Evolutionary conservation across 2,329 filamentous ascomycete species (phyloP).

Genomic region (Xylaria sp.): DNA sequence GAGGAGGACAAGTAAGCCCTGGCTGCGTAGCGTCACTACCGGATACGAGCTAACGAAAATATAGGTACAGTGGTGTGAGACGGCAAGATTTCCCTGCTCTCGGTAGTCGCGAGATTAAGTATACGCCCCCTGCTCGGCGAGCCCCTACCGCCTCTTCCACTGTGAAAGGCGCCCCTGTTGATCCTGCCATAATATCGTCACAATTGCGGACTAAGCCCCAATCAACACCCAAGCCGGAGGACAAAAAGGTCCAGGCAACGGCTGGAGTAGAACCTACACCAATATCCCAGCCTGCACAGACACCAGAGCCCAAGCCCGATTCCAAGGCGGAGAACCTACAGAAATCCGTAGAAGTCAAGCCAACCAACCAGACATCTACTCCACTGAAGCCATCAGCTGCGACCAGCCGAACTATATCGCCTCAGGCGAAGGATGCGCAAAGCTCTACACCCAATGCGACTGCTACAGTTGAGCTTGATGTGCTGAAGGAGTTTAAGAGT

Average conservation of each 20-base stretch:
- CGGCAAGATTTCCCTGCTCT: conserved; percentile 77
- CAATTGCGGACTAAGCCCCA: conserved; percentile 68
- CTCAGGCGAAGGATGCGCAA: conserved; percentile 54
- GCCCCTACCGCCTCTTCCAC: conserved; percentile 79
- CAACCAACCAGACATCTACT: conserved; percentile 42
- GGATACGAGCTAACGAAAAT: conserved; percentile 32
- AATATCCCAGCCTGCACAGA: conserved; percentile 44
- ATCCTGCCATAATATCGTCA: conserved; percentile 92
- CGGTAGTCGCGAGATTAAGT: conserved; percentile 71
- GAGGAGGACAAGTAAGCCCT: conserved; percentile 88
- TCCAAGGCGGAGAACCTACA: conserved; percentile 47
- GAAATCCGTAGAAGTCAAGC: conserved; percentile 45
- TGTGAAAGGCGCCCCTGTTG: conserved; percentile 80
- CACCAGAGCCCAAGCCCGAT: conserved; percentile 51
- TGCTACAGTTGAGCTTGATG: conserved; percentile 70
- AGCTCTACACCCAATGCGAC: conserved; percentile 63
- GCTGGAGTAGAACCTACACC: conserved; percentile 44
- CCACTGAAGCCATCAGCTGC: conserved; percentile 52
- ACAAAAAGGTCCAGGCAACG: conserved; percentile 47
- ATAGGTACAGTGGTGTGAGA: conserved; percentile 89
- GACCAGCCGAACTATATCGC: conserved; percentile 56
- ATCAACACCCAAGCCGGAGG: conserved; percentile 52
- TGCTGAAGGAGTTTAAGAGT: conserved; percentile 71
- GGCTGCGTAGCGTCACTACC: not conserved
- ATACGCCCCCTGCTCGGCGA: conserved; percentile 89